A percentile compares a stretch with the other conserved stretches of the same genome.
Evolutionary conservation across 2,329 filamentous ascomycete genomes (phyloP).

Genomic region (Setomelanomma holmii): DNA sequence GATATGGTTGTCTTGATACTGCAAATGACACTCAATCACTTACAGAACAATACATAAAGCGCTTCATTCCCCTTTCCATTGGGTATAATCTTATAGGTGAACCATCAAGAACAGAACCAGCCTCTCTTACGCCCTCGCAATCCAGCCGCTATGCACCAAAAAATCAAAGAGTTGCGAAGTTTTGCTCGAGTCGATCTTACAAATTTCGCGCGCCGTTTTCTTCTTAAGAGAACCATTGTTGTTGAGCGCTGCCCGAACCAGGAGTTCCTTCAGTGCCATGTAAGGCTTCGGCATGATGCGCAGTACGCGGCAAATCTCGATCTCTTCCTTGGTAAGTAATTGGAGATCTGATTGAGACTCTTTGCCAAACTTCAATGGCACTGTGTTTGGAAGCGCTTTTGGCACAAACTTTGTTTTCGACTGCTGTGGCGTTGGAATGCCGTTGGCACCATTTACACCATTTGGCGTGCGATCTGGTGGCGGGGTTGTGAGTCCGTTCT

Average conservation of each 20-base stretch:
- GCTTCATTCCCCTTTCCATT: constrained; percentile 13
- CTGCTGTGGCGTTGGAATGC: constrained; percentile 47
- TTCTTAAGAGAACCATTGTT: constrained; percentile 89
- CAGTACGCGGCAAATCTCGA: constrained; percentile 83
- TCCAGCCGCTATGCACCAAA: constrained; percentile 91
- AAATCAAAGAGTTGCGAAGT: constrained; percentile 90
- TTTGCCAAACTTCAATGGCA: constrained; percentile 72
- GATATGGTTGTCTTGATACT: not conserved
- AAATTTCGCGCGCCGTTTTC: constrained; percentile 89
- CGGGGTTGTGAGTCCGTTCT: constrained; percentile 51
- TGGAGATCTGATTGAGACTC: constrained; percentile 85
- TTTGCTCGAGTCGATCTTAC: constrained; percentile 82
- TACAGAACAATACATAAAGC: too few species aligned
- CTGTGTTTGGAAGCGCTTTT: constrained; percentile 66
- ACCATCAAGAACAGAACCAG: constrained; percentile 11
- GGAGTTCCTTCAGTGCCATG: constrained; percentile 88
- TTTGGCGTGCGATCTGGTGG: constrained; percentile 56
- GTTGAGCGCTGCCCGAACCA: constrained; percentile 91
- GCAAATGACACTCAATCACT: not conserved
- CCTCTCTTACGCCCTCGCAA: constrained; percentile 78
- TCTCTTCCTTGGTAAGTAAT: constrained; percentile 82
- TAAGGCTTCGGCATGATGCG: constrained; percentile 94
- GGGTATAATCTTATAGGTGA: constrained; percentile 31
- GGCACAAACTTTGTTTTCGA: constrained; percentile 59
- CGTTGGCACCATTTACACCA: constrained; percentile 55